phyloP scores from a whole-genome alignment of 2,329 filamentous ascomycete genomes.

The Colletotrichum karsti region DNA sequence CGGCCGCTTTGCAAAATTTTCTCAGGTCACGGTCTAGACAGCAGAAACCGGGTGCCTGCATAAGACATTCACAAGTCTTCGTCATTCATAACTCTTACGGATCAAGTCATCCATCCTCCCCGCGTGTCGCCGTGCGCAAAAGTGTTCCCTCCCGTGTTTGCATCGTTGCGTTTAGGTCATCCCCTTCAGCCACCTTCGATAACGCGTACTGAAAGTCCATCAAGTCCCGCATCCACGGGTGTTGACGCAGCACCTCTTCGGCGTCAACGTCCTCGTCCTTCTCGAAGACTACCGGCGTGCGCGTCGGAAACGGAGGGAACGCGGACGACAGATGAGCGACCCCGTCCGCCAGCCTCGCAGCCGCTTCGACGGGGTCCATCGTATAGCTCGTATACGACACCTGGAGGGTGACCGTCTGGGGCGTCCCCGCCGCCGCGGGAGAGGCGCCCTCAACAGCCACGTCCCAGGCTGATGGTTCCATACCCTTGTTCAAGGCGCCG shows the following conservation, averaged over 20 bases:
- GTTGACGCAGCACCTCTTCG: neutral
- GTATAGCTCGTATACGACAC: neutral
- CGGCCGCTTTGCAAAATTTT: no score
- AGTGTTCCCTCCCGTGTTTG: neutral
- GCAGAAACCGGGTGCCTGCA: no score
- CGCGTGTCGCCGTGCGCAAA: neutral
- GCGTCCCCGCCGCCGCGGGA: neutral
- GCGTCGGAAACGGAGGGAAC: neutral
- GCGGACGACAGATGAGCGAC: neutral
- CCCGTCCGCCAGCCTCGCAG: neutral
- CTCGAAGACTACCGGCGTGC: neutral
- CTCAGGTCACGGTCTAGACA: no score
- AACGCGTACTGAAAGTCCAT: neutral
- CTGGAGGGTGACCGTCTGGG: neutral
- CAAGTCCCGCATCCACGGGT: neutral
- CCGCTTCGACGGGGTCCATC: neutral
- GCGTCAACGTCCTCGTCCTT: neutral
- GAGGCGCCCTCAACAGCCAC: neutral
- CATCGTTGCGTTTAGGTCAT: neutral
- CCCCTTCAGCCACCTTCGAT: neutral
- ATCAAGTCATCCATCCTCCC: neutral
- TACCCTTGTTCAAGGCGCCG: neutral
- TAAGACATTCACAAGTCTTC: neutral
- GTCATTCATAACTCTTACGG: neutral
- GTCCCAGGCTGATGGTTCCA: neutral